Evolutionary conservation across 805 yeast species (phyloP), one percentile per base, ranked within the genome.

Genomic region (Saccharomycopsis sp.): DNA sequence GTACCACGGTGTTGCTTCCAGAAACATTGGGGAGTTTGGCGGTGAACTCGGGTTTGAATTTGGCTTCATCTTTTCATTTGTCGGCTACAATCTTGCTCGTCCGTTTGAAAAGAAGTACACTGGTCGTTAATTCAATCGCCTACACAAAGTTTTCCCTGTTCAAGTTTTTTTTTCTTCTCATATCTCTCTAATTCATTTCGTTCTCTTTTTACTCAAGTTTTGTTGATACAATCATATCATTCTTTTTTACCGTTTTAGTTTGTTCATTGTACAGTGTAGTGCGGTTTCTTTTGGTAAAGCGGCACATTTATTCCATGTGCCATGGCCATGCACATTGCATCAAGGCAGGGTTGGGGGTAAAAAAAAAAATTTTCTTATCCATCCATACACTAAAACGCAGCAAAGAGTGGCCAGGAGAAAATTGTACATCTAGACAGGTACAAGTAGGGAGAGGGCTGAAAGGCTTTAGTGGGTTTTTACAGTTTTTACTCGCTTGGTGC

Each of bases 31-130:
- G 50, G 59, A 51, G 7, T 57, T 50, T 32, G 88, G 83, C 45
- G 94, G 85, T 18, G 96, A 87, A 58, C 71, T 87, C 51, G 95
- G 95, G 30, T 86, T 81, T 54, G 94, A 83, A 65, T 67, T 87
- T 46, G 83, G 79, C 30, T 71, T 71, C 46, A 74, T 65, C 4
- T 87, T 84, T 52, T 65, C 89, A 10, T 76, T 79, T 48, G 55
- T 83, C 46, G 77, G 71, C 20, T 85, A 63, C 62, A 74, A 77
- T 57, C 26, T 66, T 30, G 55, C 67, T 25, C 70, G 95, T 62
- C 78, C 78, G 38, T 55, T 82, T 15, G 95, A 85, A 65, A 61
- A 66, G 60, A 81, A 79, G 61, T 77, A 77, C 59, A 57, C 68
- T 46, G 85, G 67, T 26, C 67, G 68, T 54, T 63, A 52, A 44